Conservation (phyloP, 805 yeast species). For the Jamesozyma gamospora region DNA sequence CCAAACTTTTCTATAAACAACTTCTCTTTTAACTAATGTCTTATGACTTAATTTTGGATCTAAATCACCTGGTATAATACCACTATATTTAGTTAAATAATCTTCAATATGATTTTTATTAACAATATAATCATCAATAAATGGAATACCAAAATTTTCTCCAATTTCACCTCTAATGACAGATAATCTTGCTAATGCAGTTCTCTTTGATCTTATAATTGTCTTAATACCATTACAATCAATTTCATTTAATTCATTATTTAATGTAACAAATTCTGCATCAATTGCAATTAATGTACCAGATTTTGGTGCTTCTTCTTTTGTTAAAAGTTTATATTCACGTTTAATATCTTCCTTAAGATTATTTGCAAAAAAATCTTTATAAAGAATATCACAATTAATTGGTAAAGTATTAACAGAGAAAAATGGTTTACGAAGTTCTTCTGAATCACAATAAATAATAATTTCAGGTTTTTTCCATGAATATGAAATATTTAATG, state of each 20-base stretch:
- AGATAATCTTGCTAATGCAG: constrained; percentile 81
- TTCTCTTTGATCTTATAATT: constrained; percentile 61
- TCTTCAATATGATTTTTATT: constrained; percentile 66
- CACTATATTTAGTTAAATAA: constrained; percentile 82
- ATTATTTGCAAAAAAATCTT: constrained; percentile 65
- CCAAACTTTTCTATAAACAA: constrained; percentile 87
- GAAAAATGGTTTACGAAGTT: constrained; percentile 34
- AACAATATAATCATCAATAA: constrained; percentile 86
- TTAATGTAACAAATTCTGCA: constrained; percentile 86
- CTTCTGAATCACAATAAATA: constrained; percentile 47
- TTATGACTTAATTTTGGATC: constrained; percentile 57
- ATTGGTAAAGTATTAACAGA: constrained; percentile 43
- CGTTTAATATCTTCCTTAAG: constrained; percentile 46
- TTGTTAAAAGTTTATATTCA: constrained; percentile 61
- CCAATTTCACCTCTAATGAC: constrained; percentile 69
- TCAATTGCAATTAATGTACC: constrained; percentile 86
- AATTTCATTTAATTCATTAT: constrained; percentile 71
- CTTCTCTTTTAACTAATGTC: constrained; percentile 66
- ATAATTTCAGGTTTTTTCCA: constrained; percentile 82
- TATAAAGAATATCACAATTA: constrained; percentile 56
- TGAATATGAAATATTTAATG: constrained; percentile 53
- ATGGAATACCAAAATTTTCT: constrained; percentile 57
- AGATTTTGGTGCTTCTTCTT: constrained; percentile 58
- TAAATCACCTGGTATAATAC: constrained; percentile 88
- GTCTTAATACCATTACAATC: constrained; percentile 60